Evolutionary conservation across 257 asterid genomes (phyloP), one percentile per base, ranked within the genome.

Genomic region (Forsythia suspensa): DNA sequence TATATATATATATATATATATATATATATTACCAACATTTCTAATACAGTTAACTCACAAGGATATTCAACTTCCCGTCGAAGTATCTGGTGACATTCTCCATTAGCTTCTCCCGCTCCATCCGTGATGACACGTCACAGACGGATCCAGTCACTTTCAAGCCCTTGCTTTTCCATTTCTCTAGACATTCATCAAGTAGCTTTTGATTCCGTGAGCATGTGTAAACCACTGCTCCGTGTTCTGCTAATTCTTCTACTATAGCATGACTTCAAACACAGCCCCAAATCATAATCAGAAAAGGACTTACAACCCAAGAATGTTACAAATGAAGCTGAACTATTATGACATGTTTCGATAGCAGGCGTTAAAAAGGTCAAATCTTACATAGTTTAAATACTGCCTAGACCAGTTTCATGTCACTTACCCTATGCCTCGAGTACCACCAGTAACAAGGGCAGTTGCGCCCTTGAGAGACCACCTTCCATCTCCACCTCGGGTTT

Each of bases 231-330:
- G 82, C 79, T 44, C 78, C 82, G 38, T 44, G 74, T 57, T 77
- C 51, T 43, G 78, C 78, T 52, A 79, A 29, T 73, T 72, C 78
- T 66, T 79, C 78, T 41, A 79, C 82, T 16, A 59, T 79, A 5
- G 78, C 78, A 63, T 79, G 44, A 43, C 82, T 71, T 57, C n/a
- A 48, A 48, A 48, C 4, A 4, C 16, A 48, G 15, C n/a, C 59
- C 15, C 59, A 48, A 15, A 48, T 48, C 59, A 48, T 43, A 43
- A 3, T 3, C 34, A 43, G 10, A 8, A 43, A 68, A 12, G 16
- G n/a, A 59, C 63, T 40, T 43, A 43, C 9, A 13, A 39, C 18
- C 42, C 55, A 46, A 12, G 7, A 42, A 8, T 16, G 5, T 3
- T 5, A 55, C 16, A 71, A 36, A 39, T 6, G 61, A 16, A 8